These are phyloP conservation scores for Juglanconis sp. DNA, from an alignment of 2,329 filamentous ascomycete genomes.

Conservation along the genomic window DNA sequence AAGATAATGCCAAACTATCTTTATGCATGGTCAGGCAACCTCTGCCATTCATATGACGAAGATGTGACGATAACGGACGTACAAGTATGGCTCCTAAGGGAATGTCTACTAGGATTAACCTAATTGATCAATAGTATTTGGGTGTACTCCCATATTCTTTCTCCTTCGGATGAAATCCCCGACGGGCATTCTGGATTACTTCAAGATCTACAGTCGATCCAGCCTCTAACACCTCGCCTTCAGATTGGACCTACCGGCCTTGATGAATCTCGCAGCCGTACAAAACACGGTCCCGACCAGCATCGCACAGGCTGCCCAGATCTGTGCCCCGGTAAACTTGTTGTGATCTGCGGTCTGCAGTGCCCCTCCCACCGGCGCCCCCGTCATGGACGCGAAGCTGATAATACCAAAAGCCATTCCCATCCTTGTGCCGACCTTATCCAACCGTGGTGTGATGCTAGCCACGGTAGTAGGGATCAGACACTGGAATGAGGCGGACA, in stretches of 20 bases:
- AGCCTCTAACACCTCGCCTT: not conserved
- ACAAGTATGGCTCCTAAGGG: too few relatives aligned
- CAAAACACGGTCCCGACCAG: slow-evolving; percentile 22
- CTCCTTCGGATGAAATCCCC: not conserved
- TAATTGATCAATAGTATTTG: too few relatives aligned
- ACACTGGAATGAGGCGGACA: slow-evolving; percentile 31
- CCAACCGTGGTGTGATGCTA: slow-evolving; percentile 30
- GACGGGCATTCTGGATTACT: not conserved
- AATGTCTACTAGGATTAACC: too few relatives aligned
- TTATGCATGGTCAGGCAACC: too few relatives aligned
- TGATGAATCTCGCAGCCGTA: slow-evolving; percentile 6
- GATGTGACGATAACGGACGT: too few relatives aligned
- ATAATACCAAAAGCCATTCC: slow-evolving; percentile 32
- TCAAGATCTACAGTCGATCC: not conserved
- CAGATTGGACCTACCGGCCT: slow-evolving; percentile 2
- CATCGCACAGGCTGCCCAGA: slow-evolving; percentile 28
- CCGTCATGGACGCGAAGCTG: slow-evolving; percentile 29
- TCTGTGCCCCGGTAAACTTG: slow-evolving; percentile 25
- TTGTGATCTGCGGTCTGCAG: slow-evolving; percentile 26
- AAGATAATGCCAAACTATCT: too few relatives aligned
- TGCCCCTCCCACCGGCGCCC: slow-evolving; percentile 32
- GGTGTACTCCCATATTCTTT: too few relatives aligned
- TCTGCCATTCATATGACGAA: too few relatives aligned
- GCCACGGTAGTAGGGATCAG: slow-evolving; percentile 30
- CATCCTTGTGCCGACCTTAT: slow-evolving; percentile 31